Conservation (phyloP, 306 rosid species). For the apple (Malus domestica) region DNA sequence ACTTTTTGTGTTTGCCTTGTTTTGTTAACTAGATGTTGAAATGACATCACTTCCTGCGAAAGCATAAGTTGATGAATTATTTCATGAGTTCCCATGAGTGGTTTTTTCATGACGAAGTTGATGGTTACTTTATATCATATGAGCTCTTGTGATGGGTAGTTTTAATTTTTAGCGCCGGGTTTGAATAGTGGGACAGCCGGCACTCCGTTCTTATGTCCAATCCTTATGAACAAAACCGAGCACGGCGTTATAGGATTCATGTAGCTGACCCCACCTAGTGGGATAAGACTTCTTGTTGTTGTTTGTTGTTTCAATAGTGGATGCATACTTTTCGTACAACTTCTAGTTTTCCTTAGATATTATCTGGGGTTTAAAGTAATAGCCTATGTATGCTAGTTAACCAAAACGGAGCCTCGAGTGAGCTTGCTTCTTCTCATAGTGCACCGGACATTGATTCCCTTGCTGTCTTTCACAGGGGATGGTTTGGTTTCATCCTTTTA, state of each 20-base stretch:
- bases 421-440: conserved; percentile 51
- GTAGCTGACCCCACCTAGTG: too few species aligned
- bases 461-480: conserved; percentile 18
- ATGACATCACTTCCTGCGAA: neutral
- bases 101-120: neutral
- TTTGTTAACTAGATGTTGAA: neutral
- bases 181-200: neutral
- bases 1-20: neutral
- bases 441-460: conserved; percentile 43
- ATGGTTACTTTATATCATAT: neutral
- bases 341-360: neutral
- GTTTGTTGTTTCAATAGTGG: neutral
- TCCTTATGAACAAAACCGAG: too few species aligned
- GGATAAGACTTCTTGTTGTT: too few species aligned
- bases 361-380: neutral
- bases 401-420: conserved; percentile 49
- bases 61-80: too few species aligned
- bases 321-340: neutral
- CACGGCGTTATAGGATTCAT: too few species aligned
- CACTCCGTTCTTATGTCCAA: too few species aligned
- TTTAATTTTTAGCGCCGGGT: neutral
- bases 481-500: conserved; percentile 21
- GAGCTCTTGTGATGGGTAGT: neutral
- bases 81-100: too few species aligned
- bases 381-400: neutral